Conservation (phyloP, 2,329 filamentous ascomycete species). For the Trichoderma sp. region DNA sequence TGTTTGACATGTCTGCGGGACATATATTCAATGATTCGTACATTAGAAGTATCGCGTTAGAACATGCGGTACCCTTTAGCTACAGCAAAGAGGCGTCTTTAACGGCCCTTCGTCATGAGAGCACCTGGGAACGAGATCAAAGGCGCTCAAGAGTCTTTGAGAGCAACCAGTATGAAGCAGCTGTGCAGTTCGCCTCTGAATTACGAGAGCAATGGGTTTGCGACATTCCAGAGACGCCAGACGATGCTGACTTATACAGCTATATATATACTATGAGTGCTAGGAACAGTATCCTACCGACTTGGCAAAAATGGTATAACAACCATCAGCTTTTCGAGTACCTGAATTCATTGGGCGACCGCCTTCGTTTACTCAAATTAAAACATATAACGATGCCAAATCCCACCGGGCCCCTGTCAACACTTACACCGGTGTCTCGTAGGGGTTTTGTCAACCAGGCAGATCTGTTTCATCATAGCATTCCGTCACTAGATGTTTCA, state of each 20-base stretch:
- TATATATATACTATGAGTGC: background rate
- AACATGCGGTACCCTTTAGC: background rate
- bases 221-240: accelerated
- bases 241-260: accelerated
- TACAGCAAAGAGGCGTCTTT: background rate
- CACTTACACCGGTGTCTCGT: background rate
- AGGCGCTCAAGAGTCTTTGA: background rate
- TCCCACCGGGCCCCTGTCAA: background rate
- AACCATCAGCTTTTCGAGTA: background rate
- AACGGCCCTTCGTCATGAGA: background rate
- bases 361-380: background rate
- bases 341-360: background rate
- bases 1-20: background rate
- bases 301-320: background rate
- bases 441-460: background rate
- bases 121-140: background rate
- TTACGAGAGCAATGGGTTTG: background rate
- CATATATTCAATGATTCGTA: background rate
- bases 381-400: background rate
- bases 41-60: background rate
- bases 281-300: background rate
- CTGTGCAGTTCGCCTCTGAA: background rate
- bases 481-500: background rate
- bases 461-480: background rate
- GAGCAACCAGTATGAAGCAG: background rate